phyloP scores from a whole-genome alignment of 75 land plant genomes.

The Sequoia sempervirens region DNA sequence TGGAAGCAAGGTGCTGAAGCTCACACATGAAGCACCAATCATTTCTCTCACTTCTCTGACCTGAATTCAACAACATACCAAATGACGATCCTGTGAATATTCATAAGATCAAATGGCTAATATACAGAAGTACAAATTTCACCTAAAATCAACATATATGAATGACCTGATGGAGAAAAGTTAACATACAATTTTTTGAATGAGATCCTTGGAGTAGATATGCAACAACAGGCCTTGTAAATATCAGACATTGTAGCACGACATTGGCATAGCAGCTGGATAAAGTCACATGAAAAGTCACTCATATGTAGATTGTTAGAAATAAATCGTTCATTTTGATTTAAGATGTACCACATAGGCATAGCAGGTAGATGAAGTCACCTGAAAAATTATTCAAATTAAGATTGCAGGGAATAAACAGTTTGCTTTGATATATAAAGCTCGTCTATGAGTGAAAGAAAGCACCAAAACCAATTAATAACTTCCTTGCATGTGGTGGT shows the following conservation, averaged over 20 bases:
- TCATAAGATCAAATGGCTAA: neutral
- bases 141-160: neutral
- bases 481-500: neutral
- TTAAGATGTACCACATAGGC: neutral
- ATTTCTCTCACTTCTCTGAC: conserved; percentile 34
- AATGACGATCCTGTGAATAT: conserved; percentile 6
- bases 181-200: conserved; percentile 42
- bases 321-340: neutral
- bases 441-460: neutral
- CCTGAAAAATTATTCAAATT: neutral
- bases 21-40: conserved; percentile 93
- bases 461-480: neutral
- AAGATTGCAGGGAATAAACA: neutral
- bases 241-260: conserved; percentile 84
- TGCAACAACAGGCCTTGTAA: conserved; percentile 70
- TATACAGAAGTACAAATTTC: neutral
- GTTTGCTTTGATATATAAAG: neutral
- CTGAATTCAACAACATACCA: conserved; percentile 21
- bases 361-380: neutral
- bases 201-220: conserved; percentile 71
- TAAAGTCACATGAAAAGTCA: conserved; percentile 9
- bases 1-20: conserved; percentile 52
- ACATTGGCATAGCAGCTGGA: conserved; percentile 98
- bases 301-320: neutral
- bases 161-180: conserved; percentile 1